phyloP scores from a whole-genome alignment of 2,329 filamentous ascomycete genomes.

The Verticillium zaregamsianum region DNA sequence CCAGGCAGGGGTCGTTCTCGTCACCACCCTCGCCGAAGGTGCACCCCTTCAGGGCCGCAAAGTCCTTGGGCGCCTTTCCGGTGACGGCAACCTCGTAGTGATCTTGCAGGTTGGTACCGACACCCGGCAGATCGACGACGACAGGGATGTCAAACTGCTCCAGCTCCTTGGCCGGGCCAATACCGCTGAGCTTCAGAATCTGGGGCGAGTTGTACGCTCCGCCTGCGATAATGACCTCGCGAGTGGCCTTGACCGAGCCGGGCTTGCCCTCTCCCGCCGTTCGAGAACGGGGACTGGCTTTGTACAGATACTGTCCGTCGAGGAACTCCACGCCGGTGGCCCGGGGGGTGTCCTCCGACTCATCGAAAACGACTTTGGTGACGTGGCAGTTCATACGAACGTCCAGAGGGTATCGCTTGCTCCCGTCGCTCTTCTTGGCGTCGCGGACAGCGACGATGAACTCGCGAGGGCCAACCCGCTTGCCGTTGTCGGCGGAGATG shows the following conservation, averaged over 20 bases:
- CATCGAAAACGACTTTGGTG: conserved; percentile 41
- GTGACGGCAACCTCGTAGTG: conserved; percentile 38
- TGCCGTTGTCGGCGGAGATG: conserved; percentile 41
- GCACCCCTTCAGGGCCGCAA: conserved; percentile 9
- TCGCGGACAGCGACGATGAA: conserved; percentile 46
- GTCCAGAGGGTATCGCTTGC: conserved; percentile 50
- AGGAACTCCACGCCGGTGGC: conserved; percentile 46
- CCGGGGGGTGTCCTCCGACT: conserved; percentile 27
- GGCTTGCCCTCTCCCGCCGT: conserved; percentile 13
- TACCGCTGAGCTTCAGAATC: conserved; percentile 46
- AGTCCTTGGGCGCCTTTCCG: conserved; percentile 18
- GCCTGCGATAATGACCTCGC: conserved; percentile 45
- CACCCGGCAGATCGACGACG: conserved; percentile 49
- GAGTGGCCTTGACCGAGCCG: conserved; percentile 24
- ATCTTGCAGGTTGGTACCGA: conserved; percentile 58
- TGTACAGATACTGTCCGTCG: conserved; percentile 40
- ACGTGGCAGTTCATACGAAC: conserved; percentile 43
- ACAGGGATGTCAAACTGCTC: conserved; percentile 34
- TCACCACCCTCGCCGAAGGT: conserved; percentile 17
- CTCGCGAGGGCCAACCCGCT: conserved; percentile 51
- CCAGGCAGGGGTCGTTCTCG: conserved; percentile 26
- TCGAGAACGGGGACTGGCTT: conserved; percentile 33
- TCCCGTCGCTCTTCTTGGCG: conserved; percentile 43
- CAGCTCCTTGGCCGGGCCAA: conserved; percentile 37
- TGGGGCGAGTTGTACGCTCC: conserved; percentile 52